Base-by-base conservation (phyloP, 331 rosid species). In the Saraca asoca region DNA sequence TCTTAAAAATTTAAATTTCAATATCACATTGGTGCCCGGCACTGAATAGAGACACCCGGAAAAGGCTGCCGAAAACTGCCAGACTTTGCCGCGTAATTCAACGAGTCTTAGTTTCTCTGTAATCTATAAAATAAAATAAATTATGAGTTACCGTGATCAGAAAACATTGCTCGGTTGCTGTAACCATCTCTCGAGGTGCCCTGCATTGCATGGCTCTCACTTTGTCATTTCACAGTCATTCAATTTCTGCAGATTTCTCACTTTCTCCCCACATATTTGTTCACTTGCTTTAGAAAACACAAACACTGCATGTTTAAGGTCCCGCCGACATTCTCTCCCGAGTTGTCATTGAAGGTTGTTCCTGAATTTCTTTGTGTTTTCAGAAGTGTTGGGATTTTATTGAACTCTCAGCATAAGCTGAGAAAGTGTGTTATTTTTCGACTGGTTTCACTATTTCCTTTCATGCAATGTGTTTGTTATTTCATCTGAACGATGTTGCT, bases 161-260 rank as follows among this genome's bases (percentile, higher is more conserved):
- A 24, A 24, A 24, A 24, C 31, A 24, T 24, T 24, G 31, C 31
- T 24, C 31, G 31, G 31, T 24, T 24, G 31, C 31, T 24, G 31
- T 3, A 3, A 24, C 2, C 31, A 24, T 24, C 31, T 24, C 31
- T 24, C 31, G 31, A 24, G 66, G 66, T 70, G 67, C 83, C 85
- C 50, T 72, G 85, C 84, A 83, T 80, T 69, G 65, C 29, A 46
- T 66, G 79, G 48, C 55, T 75, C 78, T 43, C 79, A 71, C 81
- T 58, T 33, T 71, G 81, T 77, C 75, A 24, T 79, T 80, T 80
- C 79, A 75, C 78, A 63, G 38, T 76, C 82, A 72, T 76, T 75
- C 77, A 72, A 79, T 84, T 71, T 80, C 63, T 66, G 72, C 68
- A 73, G 79, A 81, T 84, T 81, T 77, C 51, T 61, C 53, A 61